Conservation (phyloP, 768 basidiomycete species). For the Holtermanniella nyarrowii region DNA sequence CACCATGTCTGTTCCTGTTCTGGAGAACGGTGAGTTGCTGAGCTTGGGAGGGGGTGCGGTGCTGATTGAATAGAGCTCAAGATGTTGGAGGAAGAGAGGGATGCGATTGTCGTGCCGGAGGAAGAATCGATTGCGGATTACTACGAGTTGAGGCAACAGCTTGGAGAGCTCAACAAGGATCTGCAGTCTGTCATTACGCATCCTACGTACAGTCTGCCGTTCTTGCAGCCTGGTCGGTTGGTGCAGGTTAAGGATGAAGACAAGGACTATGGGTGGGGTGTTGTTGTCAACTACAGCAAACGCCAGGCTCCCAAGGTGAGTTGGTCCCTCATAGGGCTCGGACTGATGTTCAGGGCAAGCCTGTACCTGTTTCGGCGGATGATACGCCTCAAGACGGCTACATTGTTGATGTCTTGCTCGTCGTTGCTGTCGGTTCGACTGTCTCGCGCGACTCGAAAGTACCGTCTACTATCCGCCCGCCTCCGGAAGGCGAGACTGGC, state of each 20-base stretch:
- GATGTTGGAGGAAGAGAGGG: slow-evolving; percentile 57
- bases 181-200: slow-evolving; percentile 89
- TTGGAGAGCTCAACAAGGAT: slow-evolving; percentile 78
- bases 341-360: slow-evolving; percentile 40
- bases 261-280: slow-evolving; percentile 92
- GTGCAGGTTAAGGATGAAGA: slow-evolving; percentile 80
- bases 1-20: slow-evolving; percentile 68
- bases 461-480: slow-evolving; percentile 66
- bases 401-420: slow-evolving; percentile 80
- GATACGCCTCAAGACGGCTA: slow-evolving; percentile 85
- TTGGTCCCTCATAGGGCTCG: slow-evolving; percentile 17
- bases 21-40: slow-evolving; percentile 51
- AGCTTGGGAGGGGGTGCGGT: not conserved
- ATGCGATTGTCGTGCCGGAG: slow-evolving; percentile 63
- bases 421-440: slow-evolving; percentile 58
- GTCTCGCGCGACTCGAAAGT: slow-evolving; percentile 50
- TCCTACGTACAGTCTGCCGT: slow-evolving; percentile 86
- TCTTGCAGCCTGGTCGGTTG: slow-evolving; percentile 84
- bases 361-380: slow-evolving; percentile 41
- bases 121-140: slow-evolving; percentile 78
- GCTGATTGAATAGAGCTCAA: slow-evolving; percentile 53
- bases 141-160: slow-evolving; percentile 83
- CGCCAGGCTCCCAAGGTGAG: slow-evolving; percentile 64
- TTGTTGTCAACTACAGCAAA: slow-evolving; percentile 85
- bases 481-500: slow-evolving; percentile 60